These are phyloP conservation scores for Parasitella parasitica DNA, from an alignment of 371 early-diverging fungal species.

Conservation along the genomic window DNA sequence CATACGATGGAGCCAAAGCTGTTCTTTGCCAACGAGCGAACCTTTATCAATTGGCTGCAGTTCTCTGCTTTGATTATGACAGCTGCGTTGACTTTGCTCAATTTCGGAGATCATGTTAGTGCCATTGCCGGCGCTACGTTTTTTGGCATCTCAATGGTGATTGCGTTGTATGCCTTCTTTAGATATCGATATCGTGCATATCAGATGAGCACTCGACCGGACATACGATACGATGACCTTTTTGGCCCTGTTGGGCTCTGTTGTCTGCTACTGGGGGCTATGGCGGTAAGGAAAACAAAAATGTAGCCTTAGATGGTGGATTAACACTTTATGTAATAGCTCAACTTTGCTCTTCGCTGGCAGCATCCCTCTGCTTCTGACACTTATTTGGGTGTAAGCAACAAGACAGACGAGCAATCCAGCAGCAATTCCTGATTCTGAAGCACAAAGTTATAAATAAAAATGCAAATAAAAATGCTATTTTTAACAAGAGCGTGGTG, in stretches of 20 bases:
- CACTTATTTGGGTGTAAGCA: constrained; percentile 18
- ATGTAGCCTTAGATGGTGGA: neutral
- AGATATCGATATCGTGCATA: constrained; percentile 35
- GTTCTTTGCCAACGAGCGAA: constrained; percentile 93
- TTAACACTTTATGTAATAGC: constrained; percentile 1
- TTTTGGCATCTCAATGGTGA: constrained; percentile 29
- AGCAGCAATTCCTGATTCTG: neutral
- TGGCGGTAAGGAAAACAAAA: constrained; percentile 12
- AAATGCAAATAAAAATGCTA: too few relatives aligned
- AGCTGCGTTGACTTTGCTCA: constrained; percentile 69
- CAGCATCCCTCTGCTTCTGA: constrained; percentile 2
- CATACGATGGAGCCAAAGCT: constrained; percentile 48
- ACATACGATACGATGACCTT: constrained; percentile 36
- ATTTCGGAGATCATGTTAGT: constrained; percentile 62
- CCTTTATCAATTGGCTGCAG: constrained; percentile 86
- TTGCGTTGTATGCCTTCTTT: constrained; percentile 34
- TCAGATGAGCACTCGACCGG: constrained; percentile 33
- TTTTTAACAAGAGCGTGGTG: too few relatives aligned
- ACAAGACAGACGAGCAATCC: constrained; percentile 7
- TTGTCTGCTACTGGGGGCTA: constrained; percentile 27
- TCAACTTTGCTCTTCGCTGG: constrained; percentile 23
- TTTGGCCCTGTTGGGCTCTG: constrained; percentile 41
- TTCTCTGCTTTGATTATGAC: constrained; percentile 67
- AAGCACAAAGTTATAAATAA: neutral
- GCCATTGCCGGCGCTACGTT: constrained; percentile 33